Evolutionary conservation across 1,139 yeast species (phyloP), one percentile per base, ranked within the genome.

Genomic region (Blastobotrys raffinosifermentans): DNA sequence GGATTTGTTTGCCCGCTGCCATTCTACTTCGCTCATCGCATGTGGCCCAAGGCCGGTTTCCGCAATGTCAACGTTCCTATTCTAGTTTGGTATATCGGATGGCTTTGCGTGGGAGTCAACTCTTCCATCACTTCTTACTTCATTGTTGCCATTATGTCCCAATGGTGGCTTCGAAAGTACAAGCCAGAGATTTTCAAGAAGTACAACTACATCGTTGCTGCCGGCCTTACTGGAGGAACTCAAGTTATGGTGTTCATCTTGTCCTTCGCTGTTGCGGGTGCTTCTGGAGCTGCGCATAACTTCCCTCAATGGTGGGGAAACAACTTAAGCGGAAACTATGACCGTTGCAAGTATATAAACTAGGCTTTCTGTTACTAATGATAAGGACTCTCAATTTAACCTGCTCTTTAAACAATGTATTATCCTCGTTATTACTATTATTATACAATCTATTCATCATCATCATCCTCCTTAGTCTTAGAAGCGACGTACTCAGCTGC

Each of bases 401-500:
- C 23, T 20, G 23, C 23, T 20, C 23, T 8, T 8, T 8, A 8
- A 8, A n/a, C n/a, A n/a, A n/a, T n/a, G n/a, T n/a, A n/a, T n/a
- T n/a, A n/a, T n/a, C n/a, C n/a, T n/a, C n/a, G n/a, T 20, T 20
- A n/a, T 20, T 20, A 8, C n/a, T 20, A n/a, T 20, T 20, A 8
- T 20, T 20, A 14, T 23, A 9, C 19, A 22, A 19, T 17, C 19
- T 29, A 19, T 15, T 32, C n/a, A n/a, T 32, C 37, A 13, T 30
- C 40, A 3, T 33, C 37, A 4, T 25, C 31, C 4, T 26, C 30
- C 27, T 30, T 27, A 10, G 25, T 17, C 25, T 26, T 32, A 16
- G 22, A 14, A 15, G 19, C 43, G 25, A 73, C 93, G 54, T 73
- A 87, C 54, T 85, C 94, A 31, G 80, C 75, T 25, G 98, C 98